phyloP scores from a whole-genome alignment of 306 rosid genomes.

The Medicago truncatula region MtrunA17r5.0-ANR NC_053047.1:32225001-32225500 shows the following conservation, averaged over 20 bases:
- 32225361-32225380: slow-evolving; percentile 19
- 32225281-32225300: slow-evolving; percentile 68
- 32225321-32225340: slow-evolving; percentile 69
- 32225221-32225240: slow-evolving; percentile 66
- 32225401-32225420: slow-evolving; percentile 14
- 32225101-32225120: slow-evolving; percentile 10
- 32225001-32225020: no score
- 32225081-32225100: slow-evolving; percentile 3
- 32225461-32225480: slow-evolving; percentile 12
- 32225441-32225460: slow-evolving; percentile 9
- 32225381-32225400: slow-evolving; percentile 20
- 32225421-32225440: slow-evolving; percentile 15
- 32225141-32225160: slow-evolving; percentile 53
- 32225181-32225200: slow-evolving; percentile 47
- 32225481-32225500: slow-evolving; percentile 11
- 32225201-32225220: slow-evolving; percentile 42
- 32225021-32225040: no score
- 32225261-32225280: slow-evolving; percentile 69
- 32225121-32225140: slow-evolving; percentile 47
- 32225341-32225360: slow-evolving; percentile 32
- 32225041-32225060: slow-evolving; percentile 57
- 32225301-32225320: slow-evolving; percentile 69
- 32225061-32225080: slow-evolving; percentile 58
- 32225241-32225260: slow-evolving; percentile 69
- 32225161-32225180: slow-evolving; percentile 44